These are phyloP conservation scores for Pugionium cornutum DNA, from an alignment of 345 rosid species.

Conservation along the genomic window DNA sequence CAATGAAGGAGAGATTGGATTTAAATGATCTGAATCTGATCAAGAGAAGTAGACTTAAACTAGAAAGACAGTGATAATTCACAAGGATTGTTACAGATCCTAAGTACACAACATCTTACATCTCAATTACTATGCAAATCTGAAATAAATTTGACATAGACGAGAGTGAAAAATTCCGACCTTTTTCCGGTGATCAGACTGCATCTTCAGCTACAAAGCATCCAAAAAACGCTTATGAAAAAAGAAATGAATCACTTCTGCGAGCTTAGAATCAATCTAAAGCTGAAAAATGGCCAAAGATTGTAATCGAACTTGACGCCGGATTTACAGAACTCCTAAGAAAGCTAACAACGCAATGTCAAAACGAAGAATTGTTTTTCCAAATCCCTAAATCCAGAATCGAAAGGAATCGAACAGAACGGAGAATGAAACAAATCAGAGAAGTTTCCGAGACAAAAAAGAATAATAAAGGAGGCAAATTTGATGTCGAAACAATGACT, in stretches of 20 bases:
- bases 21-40: not conserved
- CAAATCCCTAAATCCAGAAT: no score
- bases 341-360: no score
- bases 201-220: not conserved
- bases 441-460: not conserved
- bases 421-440: slow-evolving; percentile 10
- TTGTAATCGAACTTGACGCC: no score
- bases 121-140: no score
- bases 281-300: not conserved
- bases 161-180: not conserved
- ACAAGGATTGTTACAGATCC: not conserved
- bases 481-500: slow-evolving; percentile 3
- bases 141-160: no score
- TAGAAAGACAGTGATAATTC: slow-evolving; percentile 7
- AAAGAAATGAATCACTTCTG: not conserved
- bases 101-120: no score
- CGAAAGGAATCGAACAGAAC: slow-evolving; percentile 1
- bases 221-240: no score
- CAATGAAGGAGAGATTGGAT: not conserved
- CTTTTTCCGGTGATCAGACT: not conserved
- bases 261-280: not conserved
- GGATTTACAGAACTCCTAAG: no score
- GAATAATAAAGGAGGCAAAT: not conserved
- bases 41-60: not conserved
- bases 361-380: no score